Conservation (phyloP, 805 yeast species). For the Wickerhamiella kazuoi region DNA sequence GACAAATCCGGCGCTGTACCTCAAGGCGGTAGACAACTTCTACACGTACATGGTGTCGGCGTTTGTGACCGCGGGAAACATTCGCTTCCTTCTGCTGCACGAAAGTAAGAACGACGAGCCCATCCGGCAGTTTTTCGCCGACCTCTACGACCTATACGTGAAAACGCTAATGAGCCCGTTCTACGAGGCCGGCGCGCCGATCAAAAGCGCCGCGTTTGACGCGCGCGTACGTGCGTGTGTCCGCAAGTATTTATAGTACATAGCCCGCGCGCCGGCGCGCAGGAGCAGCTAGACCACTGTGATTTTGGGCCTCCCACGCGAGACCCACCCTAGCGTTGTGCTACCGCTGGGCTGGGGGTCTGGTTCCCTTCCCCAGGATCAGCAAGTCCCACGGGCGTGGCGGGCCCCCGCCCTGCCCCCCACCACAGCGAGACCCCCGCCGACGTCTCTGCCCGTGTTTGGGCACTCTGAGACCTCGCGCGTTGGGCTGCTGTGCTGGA, state of each 20-base stretch:
- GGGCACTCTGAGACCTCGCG: no score
- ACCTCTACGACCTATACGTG: slow-evolving; percentile 72
- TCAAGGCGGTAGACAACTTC: slow-evolving; percentile 70
- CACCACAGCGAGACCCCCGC: no score
- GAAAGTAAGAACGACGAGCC: slow-evolving; percentile 49
- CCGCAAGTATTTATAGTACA: slow-evolving; percentile 44
- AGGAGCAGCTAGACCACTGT: no score
- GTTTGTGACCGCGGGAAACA: slow-evolving; percentile 73
- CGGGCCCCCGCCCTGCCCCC: no score
- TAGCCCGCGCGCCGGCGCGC: no score
- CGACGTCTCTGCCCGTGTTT: no score
- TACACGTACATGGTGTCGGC: slow-evolving; percentile 72
- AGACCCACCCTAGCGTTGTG: no score
- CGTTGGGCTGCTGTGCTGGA: no score
- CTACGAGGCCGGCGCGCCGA: slow-evolving; percentile 57
- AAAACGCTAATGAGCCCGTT: slow-evolving; percentile 78
- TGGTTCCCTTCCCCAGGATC: no score
- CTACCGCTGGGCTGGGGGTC: no score
- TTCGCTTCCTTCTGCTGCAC: slow-evolving; percentile 59
- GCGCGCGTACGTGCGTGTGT: slow-evolving; percentile 52
- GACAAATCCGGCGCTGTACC: slow-evolving; percentile 44
- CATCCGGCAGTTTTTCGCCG: slow-evolving; percentile 67
- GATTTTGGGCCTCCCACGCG: no score
- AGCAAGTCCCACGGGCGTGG: no score
- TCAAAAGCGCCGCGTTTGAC: slow-evolving; percentile 60